These are phyloP conservation scores for Fusarium sp. DNA, from an alignment of 2,329 filamentous ascomycete genomes.

Conservation along the genomic window DNA sequence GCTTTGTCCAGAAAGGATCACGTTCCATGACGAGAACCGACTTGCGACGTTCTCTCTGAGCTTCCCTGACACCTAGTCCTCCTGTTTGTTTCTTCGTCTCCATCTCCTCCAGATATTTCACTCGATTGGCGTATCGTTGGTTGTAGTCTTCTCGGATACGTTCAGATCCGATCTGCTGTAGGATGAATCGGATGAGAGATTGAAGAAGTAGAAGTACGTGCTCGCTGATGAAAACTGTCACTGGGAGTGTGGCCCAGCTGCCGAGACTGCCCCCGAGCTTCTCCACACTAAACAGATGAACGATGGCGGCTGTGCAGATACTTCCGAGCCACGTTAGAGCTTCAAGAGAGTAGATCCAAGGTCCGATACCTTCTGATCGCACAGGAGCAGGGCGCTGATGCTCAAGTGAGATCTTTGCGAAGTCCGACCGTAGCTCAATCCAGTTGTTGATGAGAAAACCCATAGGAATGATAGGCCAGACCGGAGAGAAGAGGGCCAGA, in stretches of 20 bases:
- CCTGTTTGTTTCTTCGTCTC: slow-evolving; percentile 56
- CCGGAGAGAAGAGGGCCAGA: slow-evolving; percentile 79
- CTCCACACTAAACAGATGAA: slow-evolving; percentile 78
- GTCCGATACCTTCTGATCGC: slow-evolving; percentile 80
- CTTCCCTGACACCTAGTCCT: slow-evolving; percentile 52
- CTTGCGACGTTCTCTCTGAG: slow-evolving; percentile 57
- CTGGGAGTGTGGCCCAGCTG: slow-evolving; percentile 75
- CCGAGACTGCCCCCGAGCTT: slow-evolving; percentile 63
- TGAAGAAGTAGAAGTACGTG: slow-evolving; percentile 78
- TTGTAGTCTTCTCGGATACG: slow-evolving; percentile 59
- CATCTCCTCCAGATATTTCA: slow-evolving; percentile 58
- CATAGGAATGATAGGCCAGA: slow-evolving; percentile 81
- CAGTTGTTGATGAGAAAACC: slow-evolving; percentile 84
- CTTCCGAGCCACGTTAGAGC: slow-evolving; percentile 81
- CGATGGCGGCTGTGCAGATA: slow-evolving; percentile 79
- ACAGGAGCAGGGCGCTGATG: slow-evolving; percentile 79
- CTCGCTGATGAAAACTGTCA: slow-evolving; percentile 81
- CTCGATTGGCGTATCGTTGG: slow-evolving; percentile 56
- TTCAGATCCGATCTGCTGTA: slow-evolving; percentile 58
- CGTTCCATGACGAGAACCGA: slow-evolving; percentile 53
- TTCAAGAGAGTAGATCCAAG: slow-evolving; percentile 77
- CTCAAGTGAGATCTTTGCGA: slow-evolving; percentile 82
- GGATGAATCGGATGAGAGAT: slow-evolving; percentile 54
- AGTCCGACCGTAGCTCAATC: slow-evolving; percentile 83
- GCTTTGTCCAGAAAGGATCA: slow-evolving; percentile 60